Conservation (phyloP, 305 asterid species). For the Solanum hybrid region DNA sequence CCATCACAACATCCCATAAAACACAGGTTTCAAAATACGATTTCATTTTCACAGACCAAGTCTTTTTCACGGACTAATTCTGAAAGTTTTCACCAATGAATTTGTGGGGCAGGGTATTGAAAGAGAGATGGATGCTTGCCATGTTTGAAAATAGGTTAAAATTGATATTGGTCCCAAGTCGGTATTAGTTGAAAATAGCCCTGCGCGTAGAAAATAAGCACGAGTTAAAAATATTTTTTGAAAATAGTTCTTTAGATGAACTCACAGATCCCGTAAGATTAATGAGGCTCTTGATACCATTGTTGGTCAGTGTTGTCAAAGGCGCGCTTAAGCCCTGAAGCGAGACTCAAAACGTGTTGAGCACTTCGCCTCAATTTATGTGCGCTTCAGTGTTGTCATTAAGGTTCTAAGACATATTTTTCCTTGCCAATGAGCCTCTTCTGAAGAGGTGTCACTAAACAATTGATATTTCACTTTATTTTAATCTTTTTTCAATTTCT, state of each 20-base stretch:
- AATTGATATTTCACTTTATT: too few relatives aligned
- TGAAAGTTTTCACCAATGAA: not conserved
- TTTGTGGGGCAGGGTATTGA: not conserved
- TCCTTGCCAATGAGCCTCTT: not conserved
- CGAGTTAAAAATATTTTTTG: not conserved
- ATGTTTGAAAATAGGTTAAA: not conserved
- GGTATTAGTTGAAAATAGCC: not conserved
- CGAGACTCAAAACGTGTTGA: not conserved
- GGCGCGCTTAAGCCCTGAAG: not conserved
- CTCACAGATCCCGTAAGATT: not conserved
- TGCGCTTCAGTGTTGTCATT: not conserved
- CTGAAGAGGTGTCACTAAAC: too few relatives aligned
- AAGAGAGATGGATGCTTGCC: not conserved
- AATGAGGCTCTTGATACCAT: not conserved
- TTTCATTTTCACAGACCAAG: not conserved
- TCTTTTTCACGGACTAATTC: not conserved
- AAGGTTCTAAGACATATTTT: not conserved
- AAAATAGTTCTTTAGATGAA: not conserved
- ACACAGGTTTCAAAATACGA: not conserved
- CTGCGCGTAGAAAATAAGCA: not conserved
- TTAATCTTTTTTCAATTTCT: too few relatives aligned
- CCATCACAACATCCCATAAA: not conserved
- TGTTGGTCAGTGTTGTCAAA: not conserved
- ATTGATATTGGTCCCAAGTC: not conserved
- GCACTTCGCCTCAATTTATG: not conserved